Evolutionary conservation across 345 rosid species (phyloP).

Genomic region (Capsella bursapastoris): DNA sequence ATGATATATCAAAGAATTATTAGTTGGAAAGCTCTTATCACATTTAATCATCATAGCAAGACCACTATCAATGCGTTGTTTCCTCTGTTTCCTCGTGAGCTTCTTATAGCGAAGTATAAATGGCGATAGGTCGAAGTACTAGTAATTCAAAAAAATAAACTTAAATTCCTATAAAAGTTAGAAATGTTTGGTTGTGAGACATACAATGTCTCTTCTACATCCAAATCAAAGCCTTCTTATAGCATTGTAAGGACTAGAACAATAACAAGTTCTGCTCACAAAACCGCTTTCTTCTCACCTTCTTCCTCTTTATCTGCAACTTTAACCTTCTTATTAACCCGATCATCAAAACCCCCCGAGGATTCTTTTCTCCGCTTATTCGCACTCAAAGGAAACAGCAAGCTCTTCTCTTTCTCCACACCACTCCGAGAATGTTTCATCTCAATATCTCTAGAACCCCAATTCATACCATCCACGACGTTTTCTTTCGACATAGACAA

Average conservation of each 20-base stretch:
- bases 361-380: conserved; percentile 60
- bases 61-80: conserved; percentile 33
- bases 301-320: conserved; percentile 55
- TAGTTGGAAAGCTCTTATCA: too few relatives aligned
- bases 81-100: not conserved
- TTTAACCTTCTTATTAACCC: conserved; percentile 59
- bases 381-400: conserved; percentile 49
- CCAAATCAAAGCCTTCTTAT: conserved; percentile 23
- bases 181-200: not conserved
- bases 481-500: conserved; percentile 67
- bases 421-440: conserved; percentile 42
- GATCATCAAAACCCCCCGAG: conserved; percentile 48
- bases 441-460: conserved; percentile 43
- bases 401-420: conserved; percentile 53
- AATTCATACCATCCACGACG: conserved; percentile 35
- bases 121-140: not conserved
- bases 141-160: not conserved
- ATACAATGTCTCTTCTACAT: not conserved
- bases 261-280: too few relatives aligned
- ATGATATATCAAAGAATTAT: not conserved
- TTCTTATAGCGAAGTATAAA: not conserved
- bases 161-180: not conserved
- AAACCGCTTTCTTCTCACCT: not conserved
- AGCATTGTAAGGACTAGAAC: not conserved
- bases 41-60: conserved; percentile 14